These are phyloP conservation scores for Lolium multiflorum DNA, from an alignment of 176 grass and related monocot genomes.

Conservation along the genomic window DNA sequence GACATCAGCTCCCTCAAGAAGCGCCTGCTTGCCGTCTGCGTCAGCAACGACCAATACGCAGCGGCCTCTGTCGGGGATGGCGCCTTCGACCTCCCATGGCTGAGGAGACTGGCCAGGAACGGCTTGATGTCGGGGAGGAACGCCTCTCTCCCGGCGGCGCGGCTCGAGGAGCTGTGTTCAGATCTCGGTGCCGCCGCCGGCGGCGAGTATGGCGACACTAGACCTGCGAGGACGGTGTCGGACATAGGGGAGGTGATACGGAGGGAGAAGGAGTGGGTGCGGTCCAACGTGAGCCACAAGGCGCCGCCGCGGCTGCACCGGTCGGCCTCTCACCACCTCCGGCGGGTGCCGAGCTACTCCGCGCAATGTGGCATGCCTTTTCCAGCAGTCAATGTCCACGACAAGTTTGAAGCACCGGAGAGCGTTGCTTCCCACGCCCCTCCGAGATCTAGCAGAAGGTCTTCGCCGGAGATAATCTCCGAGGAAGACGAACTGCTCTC, in stretches of 20 bases:
- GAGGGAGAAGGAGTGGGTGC: conserved; percentile 36
- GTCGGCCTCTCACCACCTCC: conserved; percentile 44
- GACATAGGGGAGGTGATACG: conserved; percentile 45
- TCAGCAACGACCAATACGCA: conserved; percentile 24
- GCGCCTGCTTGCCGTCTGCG: conserved; percentile 60
- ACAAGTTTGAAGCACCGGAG: conserved; percentile 29
- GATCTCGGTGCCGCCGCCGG: background rate
- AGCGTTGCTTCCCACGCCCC: conserved; percentile 26
- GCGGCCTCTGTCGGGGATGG: background rate
- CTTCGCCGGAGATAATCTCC: conserved; percentile 53
- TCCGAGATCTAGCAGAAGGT: conserved; percentile 14
- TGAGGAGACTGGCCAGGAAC: conserved; percentile 41
- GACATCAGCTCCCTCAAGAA: conserved; percentile 77
- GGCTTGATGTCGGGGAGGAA: conserved; percentile 30
- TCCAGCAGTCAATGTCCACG: background rate
- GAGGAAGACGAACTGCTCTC: conserved; percentile 39
- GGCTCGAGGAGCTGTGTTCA: conserved; percentile 50
- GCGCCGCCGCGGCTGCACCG: conserved; percentile 35
- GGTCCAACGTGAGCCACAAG: conserved; percentile 19
- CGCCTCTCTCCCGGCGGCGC: conserved; percentile 39
- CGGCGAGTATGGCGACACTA: background rate
- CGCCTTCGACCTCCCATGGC: conserved; percentile 46
- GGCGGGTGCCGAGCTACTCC: conserved; percentile 32
- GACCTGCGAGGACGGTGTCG: conserved; percentile 48
- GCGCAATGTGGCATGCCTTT: background rate